Evolutionary conservation across 192 early-diverging fungal species (phyloP).

Genomic region (Funneliformis geosporum): DNA sequence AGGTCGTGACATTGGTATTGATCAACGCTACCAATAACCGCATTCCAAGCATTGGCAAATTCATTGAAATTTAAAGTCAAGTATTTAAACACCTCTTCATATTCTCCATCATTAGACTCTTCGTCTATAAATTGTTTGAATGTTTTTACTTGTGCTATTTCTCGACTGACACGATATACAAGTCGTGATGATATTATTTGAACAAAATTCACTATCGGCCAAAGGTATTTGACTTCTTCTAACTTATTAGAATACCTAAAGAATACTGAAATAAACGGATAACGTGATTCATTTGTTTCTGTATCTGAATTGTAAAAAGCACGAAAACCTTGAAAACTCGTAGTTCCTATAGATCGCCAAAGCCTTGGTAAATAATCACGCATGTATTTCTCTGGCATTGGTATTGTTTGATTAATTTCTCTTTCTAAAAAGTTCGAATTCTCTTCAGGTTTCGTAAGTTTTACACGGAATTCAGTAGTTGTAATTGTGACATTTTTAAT

Average conservation of each 20-base stretch:
- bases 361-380: conserved; percentile 9
- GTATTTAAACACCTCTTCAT: neutral
- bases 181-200: conserved; percentile 27
- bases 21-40: neutral
- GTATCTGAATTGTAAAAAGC: conserved; percentile 11
- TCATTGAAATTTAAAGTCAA: neutral
- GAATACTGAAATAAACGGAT: conserved; percentile 25
- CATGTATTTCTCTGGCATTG: neutral
- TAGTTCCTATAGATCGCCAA: conserved; percentile 20
- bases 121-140: conserved; percentile 30
- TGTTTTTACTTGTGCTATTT: conserved; percentile 22
- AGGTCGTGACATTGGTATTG: conserved; percentile 21
- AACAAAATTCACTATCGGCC: conserved; percentile 27
- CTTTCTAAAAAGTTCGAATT: neutral
- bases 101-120: neutral
- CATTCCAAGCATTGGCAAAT: conserved; percentile 32
- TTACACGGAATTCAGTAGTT: conserved; percentile 7
- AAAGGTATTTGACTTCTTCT: neutral
- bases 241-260: conserved; percentile 23
- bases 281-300: neutral
- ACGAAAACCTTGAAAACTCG: conserved; percentile 5
- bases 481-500: conserved; percentile 22
- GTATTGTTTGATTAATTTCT: conserved; percentile 22
- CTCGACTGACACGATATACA: conserved; percentile 21
- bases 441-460: conserved; percentile 1